A percentile compares a stretch with the other conserved stretches of the same genome.
Conservation (phyloP, 176 grass and related monocot genomes). For the Avena insularis region DNA sequence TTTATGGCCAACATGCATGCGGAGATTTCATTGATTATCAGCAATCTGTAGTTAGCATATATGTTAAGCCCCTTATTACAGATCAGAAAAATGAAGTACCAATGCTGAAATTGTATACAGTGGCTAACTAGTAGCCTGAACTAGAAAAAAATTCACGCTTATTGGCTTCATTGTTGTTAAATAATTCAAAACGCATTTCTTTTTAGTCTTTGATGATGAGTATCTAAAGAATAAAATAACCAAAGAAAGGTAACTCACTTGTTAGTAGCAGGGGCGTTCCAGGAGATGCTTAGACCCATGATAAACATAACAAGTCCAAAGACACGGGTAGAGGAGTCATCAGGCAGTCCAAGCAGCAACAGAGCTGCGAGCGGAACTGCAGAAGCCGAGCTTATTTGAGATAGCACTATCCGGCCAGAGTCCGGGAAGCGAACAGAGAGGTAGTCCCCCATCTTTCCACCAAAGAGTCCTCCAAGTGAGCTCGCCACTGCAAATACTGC, state of each 20-base stretch:
- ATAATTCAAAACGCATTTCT: background rate
- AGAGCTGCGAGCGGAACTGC: slow-evolving; percentile 81
- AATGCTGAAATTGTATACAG: slow-evolving; percentile 13
- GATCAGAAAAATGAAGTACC: background rate
- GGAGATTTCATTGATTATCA: background rate
- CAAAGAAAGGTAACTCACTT: slow-evolving; percentile 54
- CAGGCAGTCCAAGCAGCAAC: slow-evolving; percentile 64
- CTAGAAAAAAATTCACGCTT: background rate
- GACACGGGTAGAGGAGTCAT: slow-evolving; percentile 58
- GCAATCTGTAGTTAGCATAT: background rate
- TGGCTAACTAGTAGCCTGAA: background rate
- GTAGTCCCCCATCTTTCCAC: slow-evolving; percentile 81
- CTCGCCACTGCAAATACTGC: slow-evolving; percentile 57
- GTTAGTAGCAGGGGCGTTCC: slow-evolving; percentile 94
- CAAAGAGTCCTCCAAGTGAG: slow-evolving; percentile 70
- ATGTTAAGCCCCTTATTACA: background rate
- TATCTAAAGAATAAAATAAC: background rate
- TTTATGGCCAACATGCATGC: slow-evolving; percentile 1
- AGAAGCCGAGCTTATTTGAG: slow-evolving; percentile 82
- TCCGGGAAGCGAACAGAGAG: slow-evolving; percentile 63
- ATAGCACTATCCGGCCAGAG: slow-evolving; percentile 70
- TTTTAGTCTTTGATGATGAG: background rate
- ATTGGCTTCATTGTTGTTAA: background rate
- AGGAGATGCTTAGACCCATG: slow-evolving; percentile 90
- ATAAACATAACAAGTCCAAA: slow-evolving; percentile 74